phyloP scores from a whole-genome alignment of 805 yeast species.

The Citeromyces matritensis region DNA sequence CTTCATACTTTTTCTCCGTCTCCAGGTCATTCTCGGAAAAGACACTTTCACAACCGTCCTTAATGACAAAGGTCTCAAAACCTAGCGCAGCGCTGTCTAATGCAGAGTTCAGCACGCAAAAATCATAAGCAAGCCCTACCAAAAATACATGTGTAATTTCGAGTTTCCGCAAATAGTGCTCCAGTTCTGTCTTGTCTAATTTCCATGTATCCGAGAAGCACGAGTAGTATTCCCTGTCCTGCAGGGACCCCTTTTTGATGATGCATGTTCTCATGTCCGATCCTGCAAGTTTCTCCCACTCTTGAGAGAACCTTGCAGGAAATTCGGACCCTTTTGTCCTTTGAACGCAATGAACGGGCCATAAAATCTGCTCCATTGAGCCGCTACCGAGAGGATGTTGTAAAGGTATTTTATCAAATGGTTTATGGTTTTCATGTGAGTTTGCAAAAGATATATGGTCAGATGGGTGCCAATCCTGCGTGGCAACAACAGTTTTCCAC shows the following conservation, averaged over 20 bases:
- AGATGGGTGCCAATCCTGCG: constrained; percentile 82
- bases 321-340: constrained; percentile 50
- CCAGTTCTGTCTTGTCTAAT: constrained; percentile 52
- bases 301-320: constrained; percentile 29
- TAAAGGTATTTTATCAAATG: constrained; percentile 35
- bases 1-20: constrained; percentile 15
- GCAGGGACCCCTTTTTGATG: constrained; percentile 57
- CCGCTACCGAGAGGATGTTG: constrained; percentile 27
- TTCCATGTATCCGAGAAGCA: constrained; percentile 77
- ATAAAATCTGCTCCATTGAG: constrained; percentile 28
- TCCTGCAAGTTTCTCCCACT: constrained; percentile 14
- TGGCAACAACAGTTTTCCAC: constrained; percentile 57
- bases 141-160: constrained; percentile 47
- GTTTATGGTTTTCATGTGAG: constrained; percentile 27
- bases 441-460: constrained; percentile 76
- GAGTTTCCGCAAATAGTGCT: constrained; percentile 24
- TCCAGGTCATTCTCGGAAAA: constrained; percentile 20
- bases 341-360: constrained; percentile 92
- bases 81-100: constrained; percentile 50
- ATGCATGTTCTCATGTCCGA: constrained; percentile 21
- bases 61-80: constrained; percentile 45
- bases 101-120: constrained; percentile 71
- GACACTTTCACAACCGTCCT: constrained; percentile 42
- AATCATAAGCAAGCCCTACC: constrained; percentile 81
- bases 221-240: constrained; percentile 75